Conservation (phyloP, 2,329 filamentous ascomycete species). For the Gremmenia infestans region DNA sequence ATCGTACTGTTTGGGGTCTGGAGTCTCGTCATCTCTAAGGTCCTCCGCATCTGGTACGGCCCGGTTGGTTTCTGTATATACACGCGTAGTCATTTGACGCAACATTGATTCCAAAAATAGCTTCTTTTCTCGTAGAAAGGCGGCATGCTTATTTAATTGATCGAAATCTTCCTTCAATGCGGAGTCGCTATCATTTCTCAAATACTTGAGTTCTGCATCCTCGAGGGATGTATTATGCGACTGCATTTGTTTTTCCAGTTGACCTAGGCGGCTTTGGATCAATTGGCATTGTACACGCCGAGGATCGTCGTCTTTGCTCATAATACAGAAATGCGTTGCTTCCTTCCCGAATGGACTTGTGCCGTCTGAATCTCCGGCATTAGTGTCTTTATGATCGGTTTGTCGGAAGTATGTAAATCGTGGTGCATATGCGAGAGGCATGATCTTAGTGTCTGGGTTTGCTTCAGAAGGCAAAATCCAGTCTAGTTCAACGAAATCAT, state of each 20-base stretch:
- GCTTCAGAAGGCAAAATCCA: slow-evolving; percentile 89
- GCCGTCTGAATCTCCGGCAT: slow-evolving; percentile 73
- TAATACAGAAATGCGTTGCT: slow-evolving; percentile 89
- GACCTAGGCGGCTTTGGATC: slow-evolving; percentile 73
- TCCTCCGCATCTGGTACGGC: slow-evolving; percentile 31
- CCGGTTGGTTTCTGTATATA: slow-evolving; percentile 25
- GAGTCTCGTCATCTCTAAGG: slow-evolving; percentile 33
- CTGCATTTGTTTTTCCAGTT: slow-evolving; percentile 72
- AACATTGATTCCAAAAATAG: slow-evolving; percentile 54
- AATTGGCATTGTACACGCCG: slow-evolving; percentile 82
- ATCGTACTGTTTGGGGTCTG: slow-evolving; percentile 32
- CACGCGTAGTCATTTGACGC: slow-evolving; percentile 28
- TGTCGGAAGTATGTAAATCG: slow-evolving; percentile 96
- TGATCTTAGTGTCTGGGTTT: slow-evolving; percentile 88
- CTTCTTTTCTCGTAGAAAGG: slow-evolving; percentile 53
- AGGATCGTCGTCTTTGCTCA: slow-evolving; percentile 86
- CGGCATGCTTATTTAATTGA: slow-evolving; percentile 50
- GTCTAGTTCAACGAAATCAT: slow-evolving; percentile 96
- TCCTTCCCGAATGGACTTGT: slow-evolving; percentile 91
- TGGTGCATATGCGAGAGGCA: slow-evolving; percentile 89
- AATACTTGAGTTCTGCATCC: slow-evolving; percentile 67
- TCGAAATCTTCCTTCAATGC: slow-evolving; percentile 56
- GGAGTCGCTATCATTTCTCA: slow-evolving; percentile 46
- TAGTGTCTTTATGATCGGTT: slow-evolving; percentile 81
- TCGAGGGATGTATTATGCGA: slow-evolving; percentile 68